Evolutionary conservation across 768 basidiomycete genomes (phyloP).

Genomic region (Tephrocybe sp.): DNA sequence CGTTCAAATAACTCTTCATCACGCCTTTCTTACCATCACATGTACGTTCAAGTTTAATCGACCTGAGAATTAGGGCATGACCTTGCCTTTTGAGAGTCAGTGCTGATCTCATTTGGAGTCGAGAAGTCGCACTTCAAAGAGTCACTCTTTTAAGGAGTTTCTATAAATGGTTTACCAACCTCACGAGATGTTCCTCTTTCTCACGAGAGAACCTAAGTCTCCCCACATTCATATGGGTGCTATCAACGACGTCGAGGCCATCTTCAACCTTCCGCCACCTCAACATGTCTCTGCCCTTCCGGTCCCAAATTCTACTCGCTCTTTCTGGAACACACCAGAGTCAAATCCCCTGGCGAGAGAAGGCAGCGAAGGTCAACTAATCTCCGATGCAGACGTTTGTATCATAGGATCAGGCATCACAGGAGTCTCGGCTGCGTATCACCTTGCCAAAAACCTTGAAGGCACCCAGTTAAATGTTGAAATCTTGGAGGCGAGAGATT

Average conservation of each 20-base stretch:
- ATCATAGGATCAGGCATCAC: conserved; percentile 83
- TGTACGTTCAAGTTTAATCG: too few species aligned
- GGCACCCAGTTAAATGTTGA: conserved; percentile 26
- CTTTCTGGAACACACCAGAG: conserved; percentile 69
- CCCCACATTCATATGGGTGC: too few species aligned
- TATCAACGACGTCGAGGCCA: conserved; percentile 1
- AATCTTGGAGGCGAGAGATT: conserved; percentile 82
- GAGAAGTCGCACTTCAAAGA: too few species aligned
- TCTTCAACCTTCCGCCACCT: conserved; percentile 9
- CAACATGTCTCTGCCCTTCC: conserved; percentile 37
- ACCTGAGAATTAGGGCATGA: too few species aligned
- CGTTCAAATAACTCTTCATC: conserved; percentile 18
- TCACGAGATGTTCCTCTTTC: too few species aligned
- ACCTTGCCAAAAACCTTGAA: conserved; percentile 47
- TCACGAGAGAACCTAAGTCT: not conserved
- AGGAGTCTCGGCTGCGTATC: conserved; percentile 73
- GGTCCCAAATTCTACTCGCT: conserved; percentile 60
- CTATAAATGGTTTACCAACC: too few species aligned
- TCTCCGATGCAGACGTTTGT: conserved; percentile 64
- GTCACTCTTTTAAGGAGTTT: too few species aligned
- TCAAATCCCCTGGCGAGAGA: conserved; percentile 67
- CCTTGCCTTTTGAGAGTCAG: too few species aligned
- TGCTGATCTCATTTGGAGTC: too few species aligned
- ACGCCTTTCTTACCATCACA: too few species aligned
- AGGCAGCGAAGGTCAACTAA: conserved; percentile 65